Percentiles rank a stretch among this genome's conserved stretches.
phyloP scores from a whole-genome alignment of 306 rosid species.

The Cicer bijugum region DNA sequence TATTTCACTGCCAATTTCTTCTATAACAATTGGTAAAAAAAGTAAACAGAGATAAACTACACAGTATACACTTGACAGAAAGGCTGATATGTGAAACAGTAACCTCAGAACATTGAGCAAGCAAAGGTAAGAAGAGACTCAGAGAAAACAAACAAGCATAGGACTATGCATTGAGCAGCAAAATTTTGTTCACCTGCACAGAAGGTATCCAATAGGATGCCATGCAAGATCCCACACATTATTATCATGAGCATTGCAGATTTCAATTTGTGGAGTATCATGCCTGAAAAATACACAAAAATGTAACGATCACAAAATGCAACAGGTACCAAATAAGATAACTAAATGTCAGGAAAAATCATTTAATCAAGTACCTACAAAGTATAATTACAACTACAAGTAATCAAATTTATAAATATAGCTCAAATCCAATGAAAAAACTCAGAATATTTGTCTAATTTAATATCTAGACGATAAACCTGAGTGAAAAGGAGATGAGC shows the following conservation, averaged over 20 bases:
- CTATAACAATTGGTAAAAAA: conserved; percentile 5
- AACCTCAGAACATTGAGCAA: conserved; percentile 26
- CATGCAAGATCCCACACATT: conserved; percentile 99
- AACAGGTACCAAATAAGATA: conserved; percentile 27
- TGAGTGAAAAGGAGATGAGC: background rate
- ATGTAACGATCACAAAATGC: conserved; percentile 39
- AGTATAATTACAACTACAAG: background rate
- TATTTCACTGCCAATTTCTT: background rate
- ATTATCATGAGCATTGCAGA: conserved; percentile 84
- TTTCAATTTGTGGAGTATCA: conserved; percentile 93
- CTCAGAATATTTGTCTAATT: conserved; percentile 15
- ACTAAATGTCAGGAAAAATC: conserved; percentile 14
- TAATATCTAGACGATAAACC: background rate
- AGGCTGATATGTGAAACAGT: conserved; percentile 3
- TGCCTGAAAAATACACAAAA: conserved; percentile 67
- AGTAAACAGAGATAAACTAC: conserved; percentile 22
- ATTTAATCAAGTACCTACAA: background rate
- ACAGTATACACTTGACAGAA: conserved; percentile 11
- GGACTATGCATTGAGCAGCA: conserved; percentile 13
- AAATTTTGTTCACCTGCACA: conserved; percentile 75
- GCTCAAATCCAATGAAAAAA: background rate
- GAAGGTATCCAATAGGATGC: conserved; percentile 99
- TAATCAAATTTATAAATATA: conserved; percentile 15
- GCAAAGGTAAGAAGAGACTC: conserved; percentile 8
- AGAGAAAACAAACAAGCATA: conserved; percentile 27